Conservation (phyloP, 768 basidiomycete genomes). For the Phaeotremella fagi region DNA sequence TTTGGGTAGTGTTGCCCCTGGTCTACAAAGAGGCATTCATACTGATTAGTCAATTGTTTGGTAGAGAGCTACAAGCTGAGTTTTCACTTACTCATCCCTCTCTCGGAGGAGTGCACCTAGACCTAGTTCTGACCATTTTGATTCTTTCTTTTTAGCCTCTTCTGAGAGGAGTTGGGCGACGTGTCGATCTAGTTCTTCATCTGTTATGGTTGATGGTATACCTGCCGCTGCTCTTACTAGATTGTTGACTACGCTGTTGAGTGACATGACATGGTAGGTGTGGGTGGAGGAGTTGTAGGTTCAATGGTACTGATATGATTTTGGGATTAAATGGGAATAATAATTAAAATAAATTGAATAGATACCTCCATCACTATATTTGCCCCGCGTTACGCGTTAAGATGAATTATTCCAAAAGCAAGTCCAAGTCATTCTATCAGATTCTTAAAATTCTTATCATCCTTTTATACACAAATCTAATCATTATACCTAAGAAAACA, state of each 20-base stretch:
- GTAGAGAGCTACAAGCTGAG: not conserved
- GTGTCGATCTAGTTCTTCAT: slow-evolving; percentile 84
- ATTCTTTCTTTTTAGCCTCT: slow-evolving; percentile 89
- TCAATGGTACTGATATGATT: too few relatives aligned
- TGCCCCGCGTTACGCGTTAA: too few relatives aligned
- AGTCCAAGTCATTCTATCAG: too few relatives aligned
- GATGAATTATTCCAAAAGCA: too few relatives aligned
- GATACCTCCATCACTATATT: too few relatives aligned
- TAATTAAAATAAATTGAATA: too few relatives aligned
- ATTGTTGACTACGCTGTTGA: slow-evolving; percentile 42
- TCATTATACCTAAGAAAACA: too few relatives aligned
- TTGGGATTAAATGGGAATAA: too few relatives aligned
- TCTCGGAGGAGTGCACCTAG: slow-evolving; percentile 65
- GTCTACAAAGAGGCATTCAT: slow-evolving; percentile 47
- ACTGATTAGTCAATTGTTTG: not conserved
- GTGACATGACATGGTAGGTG: slow-evolving; percentile 22
- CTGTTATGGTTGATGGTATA: slow-evolving; percentile 47
- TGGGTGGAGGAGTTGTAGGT: not conserved
- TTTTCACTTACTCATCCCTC: slow-evolving; percentile 25
- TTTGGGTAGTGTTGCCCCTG: slow-evolving; percentile 67
- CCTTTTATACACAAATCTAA: too few relatives aligned
- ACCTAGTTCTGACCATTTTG: slow-evolving; percentile 67
- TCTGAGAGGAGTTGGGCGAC: slow-evolving; percentile 86
- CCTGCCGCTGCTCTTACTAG: slow-evolving; percentile 46
- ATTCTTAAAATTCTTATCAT: too few relatives aligned